Evolutionary conservation across 2,329 filamentous ascomycete genomes (phyloP), one percentile per base, ranked within the genome.

Genomic region (Raffaelea ambrosiae): DNA sequence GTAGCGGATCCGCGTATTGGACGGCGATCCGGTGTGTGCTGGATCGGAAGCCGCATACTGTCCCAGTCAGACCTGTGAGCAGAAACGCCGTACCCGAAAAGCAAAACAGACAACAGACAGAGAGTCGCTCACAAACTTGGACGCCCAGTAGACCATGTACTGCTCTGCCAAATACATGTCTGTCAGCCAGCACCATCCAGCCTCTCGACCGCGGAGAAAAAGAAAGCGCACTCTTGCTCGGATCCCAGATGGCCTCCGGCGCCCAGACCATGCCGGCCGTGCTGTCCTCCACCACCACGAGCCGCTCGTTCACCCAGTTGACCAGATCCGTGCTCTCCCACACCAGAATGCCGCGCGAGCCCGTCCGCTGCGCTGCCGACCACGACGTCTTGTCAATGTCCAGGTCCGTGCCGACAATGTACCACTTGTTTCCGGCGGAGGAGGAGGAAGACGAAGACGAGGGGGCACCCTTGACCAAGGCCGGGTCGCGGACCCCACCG

Each of bases 211-310:
- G n/a, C n/a, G n/a, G n/a, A n/a, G n/a, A n/a, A n/a, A n/a, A n/a
- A n/a, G n/a, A n/a, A n/a, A n/a, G 41, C 58, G 53, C 44, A 63
- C 64, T 59, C 55, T 70, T 68, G 1, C 61, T 58, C 1, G 65
- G 61, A 52, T 79, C 73, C 68, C 69, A 79, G 45, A 78, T 69
- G 0, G 74, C 74, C 44, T 73, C 71, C 0, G 76, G 76, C 0
- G 75, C 76, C 76, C 76, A 79, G 0, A 77, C 73, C 75, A 78
- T 79, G 3, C 75, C 76, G 1, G 73, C 76, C 3, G 66, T 71
- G n/a, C 59, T 58, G 48, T 75, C 68, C 53, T 78, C 74, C 11
- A 79, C 74, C 0, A 58, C 60, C 1, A 74, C 66, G 2, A 79
- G 62, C 5, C 72, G 61, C 55, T 77, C 73, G 13, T 61, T 61